Evolutionary conservation across 2,329 filamentous ascomycete species (phyloP), one percentile per base, ranked within the genome.

Genomic region (Pestalotiopsis fici): DNA sequence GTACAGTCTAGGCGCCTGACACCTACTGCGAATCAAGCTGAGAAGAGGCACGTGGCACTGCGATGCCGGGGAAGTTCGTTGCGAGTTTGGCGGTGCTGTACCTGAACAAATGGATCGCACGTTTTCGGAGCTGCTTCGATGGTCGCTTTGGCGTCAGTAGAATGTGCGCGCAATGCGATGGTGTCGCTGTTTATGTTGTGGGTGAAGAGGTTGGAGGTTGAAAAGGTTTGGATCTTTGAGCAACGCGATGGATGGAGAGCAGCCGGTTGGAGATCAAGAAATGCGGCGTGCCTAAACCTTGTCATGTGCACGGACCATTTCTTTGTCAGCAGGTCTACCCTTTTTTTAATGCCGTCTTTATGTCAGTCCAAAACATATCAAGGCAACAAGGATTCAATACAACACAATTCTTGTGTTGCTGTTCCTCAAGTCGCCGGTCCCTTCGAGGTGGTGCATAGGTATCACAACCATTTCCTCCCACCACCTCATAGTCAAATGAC

Each of bases 221-320:
- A 35, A 35, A 35, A 35, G 11, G 31, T 6, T 35, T 35, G 7
- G 31, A 11, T 7, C 31, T 11, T 35, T 35, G 31, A 35, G 11
- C 31, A 35, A 11, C 31, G 31, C 5, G 31, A 35, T 35, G 31
- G 31, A 35, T 11, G 11, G 55, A 57, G 27, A 27, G 15, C 57
- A 31, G 28, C 25, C 13, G n/a, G 28, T 31, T n/a, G 28, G 25
- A 37, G 28, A 11, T 21, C 27, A 60, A 60, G 57, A 60, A 60
- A 60, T 60, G 57, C 57, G 57, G 57, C 57, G 57, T 15, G 57
- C 28, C n/a, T 50, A 31, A 37, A 37, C 28, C 57, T 60, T 60
- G 25, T 37, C 13, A 2, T 35, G 6, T 23, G 57, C 57, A 60
- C 57, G 57, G 57, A 35, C 57, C 57, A 60, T 27, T 18, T n/a